A percentile compares a stretch with the other conserved stretches of the same genome.
These are phyloP conservation scores for Trypanosoma brucei DNA, from an alignment of 208 protist species.

Conservation along the genomic window DNA sequence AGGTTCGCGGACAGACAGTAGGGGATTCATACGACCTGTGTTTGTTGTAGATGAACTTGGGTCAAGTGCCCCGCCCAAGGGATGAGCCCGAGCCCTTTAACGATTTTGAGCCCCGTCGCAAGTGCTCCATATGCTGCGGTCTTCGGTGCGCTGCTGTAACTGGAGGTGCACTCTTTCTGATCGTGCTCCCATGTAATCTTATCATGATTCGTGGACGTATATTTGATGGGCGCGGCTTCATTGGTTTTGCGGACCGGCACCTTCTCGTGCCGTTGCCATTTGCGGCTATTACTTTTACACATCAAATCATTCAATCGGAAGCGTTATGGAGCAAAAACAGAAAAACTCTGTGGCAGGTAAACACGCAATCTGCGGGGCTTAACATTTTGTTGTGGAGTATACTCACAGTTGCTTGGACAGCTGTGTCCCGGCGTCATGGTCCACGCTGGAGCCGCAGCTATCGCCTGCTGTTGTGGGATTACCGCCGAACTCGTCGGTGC, in stretches of 20 bases:
- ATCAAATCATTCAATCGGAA: slow-evolving; percentile 77
- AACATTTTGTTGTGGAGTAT: slow-evolving; percentile 53
- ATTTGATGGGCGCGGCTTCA: slow-evolving; percentile 41
- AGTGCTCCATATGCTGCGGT: slow-evolving; percentile 78
- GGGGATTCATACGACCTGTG: no score
- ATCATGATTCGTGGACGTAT: slow-evolving; percentile 40
- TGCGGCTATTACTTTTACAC: slow-evolving; percentile 70
- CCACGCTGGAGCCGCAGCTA: slow-evolving; percentile 47
- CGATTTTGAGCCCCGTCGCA: slow-evolving; percentile 51
- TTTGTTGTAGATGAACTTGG: slow-evolving; percentile 43
- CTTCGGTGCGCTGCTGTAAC: slow-evolving; percentile 36
- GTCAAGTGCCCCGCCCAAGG: slow-evolving; percentile 51
- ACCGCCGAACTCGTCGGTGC: slow-evolving; percentile 48
- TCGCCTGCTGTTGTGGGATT: slow-evolving; percentile 76
- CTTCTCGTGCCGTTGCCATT: slow-evolving; percentile 60
- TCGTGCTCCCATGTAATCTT: slow-evolving; percentile 65
- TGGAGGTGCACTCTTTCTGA: slow-evolving; percentile 30
- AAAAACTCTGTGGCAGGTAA: slow-evolving; percentile 65
- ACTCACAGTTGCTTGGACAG: slow-evolving; percentile 29
- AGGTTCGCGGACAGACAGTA: no score
- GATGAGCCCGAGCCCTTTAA: slow-evolving; percentile 37
- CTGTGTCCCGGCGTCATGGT: slow-evolving; percentile 39
- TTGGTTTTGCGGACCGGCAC: slow-evolving; percentile 62
- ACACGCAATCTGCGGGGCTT: slow-evolving; percentile 53
- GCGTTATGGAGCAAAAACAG: slow-evolving; percentile 81